Evolutionary conservation across 441 rosid genomes (phyloP).

Genomic region (Erodium trifolium): DNA sequence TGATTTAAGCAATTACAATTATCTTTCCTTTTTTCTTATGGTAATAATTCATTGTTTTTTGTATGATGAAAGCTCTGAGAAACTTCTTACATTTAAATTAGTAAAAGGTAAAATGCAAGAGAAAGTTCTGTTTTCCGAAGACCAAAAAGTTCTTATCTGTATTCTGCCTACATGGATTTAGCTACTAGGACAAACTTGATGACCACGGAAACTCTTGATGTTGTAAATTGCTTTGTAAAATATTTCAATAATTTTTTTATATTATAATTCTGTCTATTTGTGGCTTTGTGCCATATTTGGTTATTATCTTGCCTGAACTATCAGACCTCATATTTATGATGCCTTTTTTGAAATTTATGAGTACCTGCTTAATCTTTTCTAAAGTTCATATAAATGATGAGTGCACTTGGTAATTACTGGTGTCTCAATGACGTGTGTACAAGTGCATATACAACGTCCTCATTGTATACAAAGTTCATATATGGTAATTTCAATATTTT

Average conservation of each 20-base stretch:
- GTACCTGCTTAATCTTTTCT: neutral
- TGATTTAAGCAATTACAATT: conserved; percentile 4
- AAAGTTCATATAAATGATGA: neutral
- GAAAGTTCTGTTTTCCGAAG: neutral
- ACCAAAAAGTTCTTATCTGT: neutral
- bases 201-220: neutral
- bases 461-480: neutral
- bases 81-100: neutral
- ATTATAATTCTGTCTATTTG: neutral
- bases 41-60: neutral
- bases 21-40: neutral
- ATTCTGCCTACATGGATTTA: neutral
- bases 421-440: neutral
- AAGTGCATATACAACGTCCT: neutral
- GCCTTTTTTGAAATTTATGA: neutral
- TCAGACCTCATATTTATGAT: neutral
- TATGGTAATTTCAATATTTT: too few species aligned
- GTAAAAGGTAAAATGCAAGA: neutral
- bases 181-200: neutral
- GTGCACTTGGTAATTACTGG: neutral
- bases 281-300: neutral
- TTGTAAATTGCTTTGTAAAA: neutral
- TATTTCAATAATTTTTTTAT: neutral
- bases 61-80: neutral
- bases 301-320: neutral